A percentile compares a stretch with the other conserved stretches of the same genome.
These are phyloP conservation scores for Cucumis melo DNA, from an alignment of 306 rosid species.

Conservation along the genomic window DNA sequence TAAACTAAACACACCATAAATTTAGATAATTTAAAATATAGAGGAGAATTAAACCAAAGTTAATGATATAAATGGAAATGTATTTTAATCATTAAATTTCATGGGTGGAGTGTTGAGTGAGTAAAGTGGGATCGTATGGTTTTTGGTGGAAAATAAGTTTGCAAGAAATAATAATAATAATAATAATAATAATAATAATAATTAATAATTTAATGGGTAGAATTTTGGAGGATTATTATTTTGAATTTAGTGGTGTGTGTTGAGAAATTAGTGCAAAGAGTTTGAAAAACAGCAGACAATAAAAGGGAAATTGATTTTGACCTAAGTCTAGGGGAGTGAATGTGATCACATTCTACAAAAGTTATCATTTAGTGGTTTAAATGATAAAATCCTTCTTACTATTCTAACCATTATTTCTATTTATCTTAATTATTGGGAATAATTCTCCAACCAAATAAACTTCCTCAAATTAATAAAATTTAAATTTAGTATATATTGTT, in stretches of 20 bases:
- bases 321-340: background rate
- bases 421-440: too few species aligned
- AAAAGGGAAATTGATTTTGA: background rate
- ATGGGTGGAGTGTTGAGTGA: background rate
- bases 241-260: background rate
- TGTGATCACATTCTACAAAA: background rate
- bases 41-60: too few species aligned
- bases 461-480: too few species aligned
- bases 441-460: too few species aligned
- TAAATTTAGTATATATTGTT: too few species aligned
- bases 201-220: background rate
- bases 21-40: too few species aligned
- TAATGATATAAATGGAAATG: too few species aligned
- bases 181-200: background rate
- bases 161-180: background rate
- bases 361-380: background rate
- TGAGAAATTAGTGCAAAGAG: background rate
- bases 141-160: background rate
- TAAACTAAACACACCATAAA: too few species aligned
- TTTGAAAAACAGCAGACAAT: slow-evolving; percentile 1
- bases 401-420: background rate
- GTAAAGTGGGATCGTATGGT: background rate
- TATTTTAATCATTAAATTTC: too few species aligned
- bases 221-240: background rate
- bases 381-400: background rate